Conservation (phyloP, 73 alveolate species). For the Symbiodinium pilosum region DNA sequence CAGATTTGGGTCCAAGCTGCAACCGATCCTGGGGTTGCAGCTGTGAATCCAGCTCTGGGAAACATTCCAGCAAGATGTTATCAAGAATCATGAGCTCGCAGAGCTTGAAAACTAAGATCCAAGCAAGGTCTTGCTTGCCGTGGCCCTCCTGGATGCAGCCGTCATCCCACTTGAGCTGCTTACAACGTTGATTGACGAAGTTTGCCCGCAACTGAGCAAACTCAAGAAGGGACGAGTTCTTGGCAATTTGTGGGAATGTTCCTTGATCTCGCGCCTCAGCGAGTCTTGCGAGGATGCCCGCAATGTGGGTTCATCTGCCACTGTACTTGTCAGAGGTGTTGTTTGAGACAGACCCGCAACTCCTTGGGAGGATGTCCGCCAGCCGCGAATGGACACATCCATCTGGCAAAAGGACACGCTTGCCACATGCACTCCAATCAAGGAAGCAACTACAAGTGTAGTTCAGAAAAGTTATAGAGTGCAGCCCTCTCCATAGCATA, state of each 20-base stretch:
- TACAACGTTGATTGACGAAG: background rate
- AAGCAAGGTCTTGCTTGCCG: background rate
- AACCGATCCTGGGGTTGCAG: too few species aligned
- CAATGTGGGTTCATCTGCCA: background rate
- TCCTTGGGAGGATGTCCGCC: too few species aligned
- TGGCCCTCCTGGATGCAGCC: background rate
- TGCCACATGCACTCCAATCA: too few species aligned
- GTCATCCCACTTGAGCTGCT: background rate
- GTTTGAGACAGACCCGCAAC: background rate
- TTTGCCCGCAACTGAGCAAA: background rate
- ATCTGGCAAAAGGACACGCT: too few species aligned
- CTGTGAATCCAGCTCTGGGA: too few species aligned
- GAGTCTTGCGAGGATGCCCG: background rate
- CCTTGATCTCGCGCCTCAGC: background rate
- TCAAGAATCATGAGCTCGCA: background rate
- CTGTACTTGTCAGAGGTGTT: background rate
- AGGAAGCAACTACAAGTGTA: too few species aligned
- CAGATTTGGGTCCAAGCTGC: too few species aligned
- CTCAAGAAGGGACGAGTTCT: background rate
- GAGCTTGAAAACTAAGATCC: too few species aligned
- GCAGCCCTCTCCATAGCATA: too few species aligned
- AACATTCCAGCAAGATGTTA: background rate
- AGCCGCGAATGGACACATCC: too few species aligned
- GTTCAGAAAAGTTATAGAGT: too few species aligned
- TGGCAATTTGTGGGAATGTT: background rate